Base-by-base conservation (phyloP, 2,329 filamentous ascomycete species). In the Talaromyces amestolkiae region DNA sequence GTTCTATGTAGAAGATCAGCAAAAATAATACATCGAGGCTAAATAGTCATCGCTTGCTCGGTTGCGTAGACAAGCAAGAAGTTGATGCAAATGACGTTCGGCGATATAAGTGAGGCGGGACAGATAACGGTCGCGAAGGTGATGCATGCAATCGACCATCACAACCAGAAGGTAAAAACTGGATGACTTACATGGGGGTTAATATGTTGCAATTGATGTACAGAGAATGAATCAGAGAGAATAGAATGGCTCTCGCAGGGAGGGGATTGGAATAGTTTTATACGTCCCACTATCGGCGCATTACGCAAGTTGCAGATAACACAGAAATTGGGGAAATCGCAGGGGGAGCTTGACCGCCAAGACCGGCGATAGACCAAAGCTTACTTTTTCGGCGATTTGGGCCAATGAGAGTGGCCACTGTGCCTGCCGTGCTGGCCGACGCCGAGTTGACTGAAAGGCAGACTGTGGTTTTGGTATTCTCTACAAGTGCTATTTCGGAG, bases 301-400 rank as follows among this genome's bases (percentile, higher is more conserved):
- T 47, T 37, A 51, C 24, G 27, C 58, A 31, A 22, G 58, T 15
- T 41, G 59, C 19, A 24, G 59, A 61, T 61, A 61, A 47, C 41
- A 24, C 10, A 27, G 53, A 22, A 22, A 56, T 56, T 56, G 53
- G 53, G 53, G 53, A 56, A 54, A 54, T 54, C 51, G 51, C 51
- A 37, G 51, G 31, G 47, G 51, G 31, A 62, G 60, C 60, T 62
- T 54, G 60, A 62, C 60, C 60, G 60, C 60, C 35, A 56, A 56
- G n/a, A 61, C 33, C 59, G 60, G 60, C 60, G 61, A 63, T 22
- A 47, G 22, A 31, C 27, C 27, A 31, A 37, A 33, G 31, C 39
- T 33, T 53, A 6, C 41, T 37, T 37, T 33, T 19, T 66, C 65
- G 65, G 65, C 65, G 65, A 22, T 41, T 22, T 10, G 35, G 37